Percentiles rank a stretch among this genome's conserved stretches.
Evolutionary conservation across 495 filamentous ascomycete genomes (phyloP).

Genomic region (Amorphotheca resinae): DNA sequence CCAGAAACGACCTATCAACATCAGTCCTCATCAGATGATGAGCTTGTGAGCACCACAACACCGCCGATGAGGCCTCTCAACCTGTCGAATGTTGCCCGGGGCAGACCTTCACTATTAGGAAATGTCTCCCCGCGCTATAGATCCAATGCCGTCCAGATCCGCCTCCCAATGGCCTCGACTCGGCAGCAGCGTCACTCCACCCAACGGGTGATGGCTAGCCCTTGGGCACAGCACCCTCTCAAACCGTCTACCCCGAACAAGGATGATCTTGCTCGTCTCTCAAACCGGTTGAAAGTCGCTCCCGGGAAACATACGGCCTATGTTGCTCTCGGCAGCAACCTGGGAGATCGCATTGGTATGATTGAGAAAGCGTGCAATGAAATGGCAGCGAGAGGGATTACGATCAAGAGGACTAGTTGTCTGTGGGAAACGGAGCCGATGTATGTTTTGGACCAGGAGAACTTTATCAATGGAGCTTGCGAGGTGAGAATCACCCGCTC

Average conservation of each 20-base stretch:
- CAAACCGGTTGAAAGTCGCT: not conserved
- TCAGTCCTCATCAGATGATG: no score
- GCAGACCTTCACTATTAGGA: not conserved
- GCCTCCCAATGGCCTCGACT: not conserved
- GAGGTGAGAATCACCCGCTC: conserved; percentile 48
- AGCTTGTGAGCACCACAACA: conserved; percentile 1
- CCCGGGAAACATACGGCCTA: conserved; percentile 35
- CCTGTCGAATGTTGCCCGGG: not conserved
- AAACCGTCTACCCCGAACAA: not conserved
- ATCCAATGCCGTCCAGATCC: not conserved
- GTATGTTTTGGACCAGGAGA: conserved; percentile 82
- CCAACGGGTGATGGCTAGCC: not conserved
- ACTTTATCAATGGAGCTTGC: conserved; percentile 86
- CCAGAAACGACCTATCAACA: no score
- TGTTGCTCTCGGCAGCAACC: conserved; percentile 85
- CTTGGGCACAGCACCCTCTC: conserved; percentile 11
- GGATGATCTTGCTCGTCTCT: not conserved
- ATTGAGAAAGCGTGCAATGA: conserved; percentile 72
- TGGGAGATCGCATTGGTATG: conserved; percentile 71
- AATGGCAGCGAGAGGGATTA: conserved; percentile 60
- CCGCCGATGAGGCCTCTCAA: conserved; percentile 5
- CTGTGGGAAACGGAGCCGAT: conserved; percentile 93
- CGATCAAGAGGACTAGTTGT: conserved; percentile 66
- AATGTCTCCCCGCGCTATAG: not conserved
- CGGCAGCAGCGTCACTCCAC: conserved; percentile 2